Conservation (phyloP, 208 protist genomes). For the Herpetomonas tarakana region DNA sequence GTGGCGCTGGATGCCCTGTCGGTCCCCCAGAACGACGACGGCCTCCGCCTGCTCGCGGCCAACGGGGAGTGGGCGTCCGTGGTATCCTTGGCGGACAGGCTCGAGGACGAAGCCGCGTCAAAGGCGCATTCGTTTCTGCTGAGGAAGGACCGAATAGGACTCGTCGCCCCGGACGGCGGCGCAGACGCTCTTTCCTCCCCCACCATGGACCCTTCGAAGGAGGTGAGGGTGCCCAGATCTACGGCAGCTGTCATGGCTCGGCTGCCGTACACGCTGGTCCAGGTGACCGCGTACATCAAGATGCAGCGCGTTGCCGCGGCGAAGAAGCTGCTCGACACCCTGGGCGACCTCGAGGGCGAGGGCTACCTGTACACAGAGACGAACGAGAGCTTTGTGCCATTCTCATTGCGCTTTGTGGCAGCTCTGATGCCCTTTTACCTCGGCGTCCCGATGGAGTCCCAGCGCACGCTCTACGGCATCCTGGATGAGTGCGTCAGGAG, state of each 20-base stretch:
- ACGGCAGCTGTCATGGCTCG: slow-evolving; percentile 10
- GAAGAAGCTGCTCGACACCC: slow-evolving; percentile 50
- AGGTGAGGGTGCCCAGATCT: slow-evolving; percentile 1
- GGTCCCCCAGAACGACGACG: slow-evolving; percentile 56
- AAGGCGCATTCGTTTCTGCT: slow-evolving; percentile 12
- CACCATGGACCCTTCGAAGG: background rate
- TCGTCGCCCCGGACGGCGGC: background rate
- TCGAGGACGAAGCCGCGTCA: slow-evolving; percentile 37
- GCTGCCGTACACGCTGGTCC: slow-evolving; percentile 70
- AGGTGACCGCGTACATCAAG: slow-evolving; percentile 68
- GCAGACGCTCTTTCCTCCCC: slow-evolving; percentile 3
- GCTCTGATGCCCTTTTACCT: slow-evolving; percentile 67
- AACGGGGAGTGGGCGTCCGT: slow-evolving; percentile 77
- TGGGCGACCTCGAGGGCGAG: slow-evolving; percentile 68
- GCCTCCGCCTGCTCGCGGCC: slow-evolving; percentile 46
- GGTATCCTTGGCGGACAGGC: slow-evolving; percentile 38
- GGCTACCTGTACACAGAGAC: slow-evolving; percentile 47
- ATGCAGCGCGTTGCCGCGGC: slow-evolving; percentile 52
- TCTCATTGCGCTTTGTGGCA: slow-evolving; percentile 71
- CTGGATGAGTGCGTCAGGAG: slow-evolving; percentile 30
- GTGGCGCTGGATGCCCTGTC: slow-evolving; percentile 10
- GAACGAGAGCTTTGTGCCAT: slow-evolving; percentile 63
- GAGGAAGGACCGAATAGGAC: background rate
- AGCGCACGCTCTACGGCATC: slow-evolving; percentile 49
- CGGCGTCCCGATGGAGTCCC: slow-evolving; percentile 47